A percentile compares a stretch with the other conserved stretches of the same genome.
Conservation (phyloP, 2,329 filamentous ascomycete species). For the Ceratocystis papillata region DNA sequence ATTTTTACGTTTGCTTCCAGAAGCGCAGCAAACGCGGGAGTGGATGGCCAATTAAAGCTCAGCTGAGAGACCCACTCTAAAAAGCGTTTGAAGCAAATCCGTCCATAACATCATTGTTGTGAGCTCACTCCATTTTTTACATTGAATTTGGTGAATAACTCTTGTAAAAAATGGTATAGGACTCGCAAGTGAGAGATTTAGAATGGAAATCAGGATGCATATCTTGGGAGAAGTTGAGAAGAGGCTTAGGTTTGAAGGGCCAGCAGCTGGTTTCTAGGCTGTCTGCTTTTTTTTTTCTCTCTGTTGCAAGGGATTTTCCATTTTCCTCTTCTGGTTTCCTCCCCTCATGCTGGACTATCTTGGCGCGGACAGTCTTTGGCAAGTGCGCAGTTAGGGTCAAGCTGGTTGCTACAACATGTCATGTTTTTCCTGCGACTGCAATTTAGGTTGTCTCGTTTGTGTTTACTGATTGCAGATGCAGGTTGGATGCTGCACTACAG, state of each 20-base stretch:
- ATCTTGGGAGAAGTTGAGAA: background rate
- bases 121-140: background rate
- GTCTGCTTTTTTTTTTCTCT: background rate
- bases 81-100: background rate
- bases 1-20: conserved; percentile 20
- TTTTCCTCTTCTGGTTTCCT: background rate
- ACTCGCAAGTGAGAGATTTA: background rate
- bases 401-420: background rate
- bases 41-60: conserved; percentile 13
- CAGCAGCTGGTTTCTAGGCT: background rate
- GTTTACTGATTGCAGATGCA: conserved; percentile 6
- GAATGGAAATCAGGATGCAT: background rate
- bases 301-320: background rate
- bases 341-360: background rate
- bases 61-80: conserved; percentile 12
- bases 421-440: conserved; percentile 1
- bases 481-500: background rate
- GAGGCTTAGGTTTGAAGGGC: background rate
- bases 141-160: background rate
- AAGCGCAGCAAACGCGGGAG: conserved; percentile 23
- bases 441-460: conserved; percentile 18
- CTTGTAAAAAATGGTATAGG: background rate
- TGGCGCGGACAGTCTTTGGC: background rate
- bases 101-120: background rate
- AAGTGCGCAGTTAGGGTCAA: background rate